Evolutionary conservation across 2,329 filamentous ascomycete genomes (phyloP), one percentile per base, ranked within the genome.

Genomic region (Aspergillus proliferans): DNA sequence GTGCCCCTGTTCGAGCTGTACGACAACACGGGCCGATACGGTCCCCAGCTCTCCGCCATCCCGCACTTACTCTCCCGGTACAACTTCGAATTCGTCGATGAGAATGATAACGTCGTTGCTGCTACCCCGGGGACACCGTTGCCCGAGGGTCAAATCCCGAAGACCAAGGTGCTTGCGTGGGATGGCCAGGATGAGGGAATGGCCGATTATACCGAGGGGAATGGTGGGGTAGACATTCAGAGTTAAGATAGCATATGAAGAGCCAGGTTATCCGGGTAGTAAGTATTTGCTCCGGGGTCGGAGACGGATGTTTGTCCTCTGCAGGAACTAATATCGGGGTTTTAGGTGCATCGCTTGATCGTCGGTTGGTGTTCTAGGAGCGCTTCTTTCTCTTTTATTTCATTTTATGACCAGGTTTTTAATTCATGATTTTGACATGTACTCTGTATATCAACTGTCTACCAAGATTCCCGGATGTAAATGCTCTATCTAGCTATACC

Each of bases 1-100:
- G 93, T 98, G 1, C 93, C 93, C 0, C 79, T 98, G 1, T 97
- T 97, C 71, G 93, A 98, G 73, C 83, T 98, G 36, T 98, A 98
- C 76, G 93, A 98, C 64, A 98, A 98, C 71, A 95, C 89, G 0
- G 87, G 86, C 10, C 80, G 93, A 51, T 98, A 98, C 67, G 93
- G 93, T 0, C 93, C 93, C 4, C 93, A 98, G 67, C 83, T 98
- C 14, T 95, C 91, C 1, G 93, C 93, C 1, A 97, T 98, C 49
- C 93, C 93, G 0, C 93, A 98, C 68, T 79, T 97, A 4, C 81
- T 98, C 9, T 95, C 90, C 55, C 81, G 90, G 47, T 98, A 97
- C 74, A 94, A 96, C 71, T 97, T 97, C 66, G 91, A 98, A 66
- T 97, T 95, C 61, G 86, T 97, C 41, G 89, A 98, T 67, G 93